Evolutionary conservation across 2,329 filamentous ascomycete genomes (phyloP), one percentile per base, ranked within the genome.

Genomic region (Plectosphaerella plurivora): DNA sequence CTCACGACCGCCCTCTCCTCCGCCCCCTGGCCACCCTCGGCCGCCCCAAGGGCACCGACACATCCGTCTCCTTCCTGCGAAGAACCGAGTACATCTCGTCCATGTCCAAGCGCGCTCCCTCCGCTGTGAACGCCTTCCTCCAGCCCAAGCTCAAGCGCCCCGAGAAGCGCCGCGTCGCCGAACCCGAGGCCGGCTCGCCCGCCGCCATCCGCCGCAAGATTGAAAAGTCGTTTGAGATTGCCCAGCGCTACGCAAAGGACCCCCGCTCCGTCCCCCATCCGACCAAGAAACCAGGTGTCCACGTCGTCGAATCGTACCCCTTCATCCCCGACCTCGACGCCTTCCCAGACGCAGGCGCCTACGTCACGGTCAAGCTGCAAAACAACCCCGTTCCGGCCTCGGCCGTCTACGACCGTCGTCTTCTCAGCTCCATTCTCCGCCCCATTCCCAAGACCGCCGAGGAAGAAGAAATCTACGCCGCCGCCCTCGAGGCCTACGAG

Each of bases 71-170:
- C 57, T 99, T 99, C 80, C 81, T 99, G 60, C 90, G 94, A 53
- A 85, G 93, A 63, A 97, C 94, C 52, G 94, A 99, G 70, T 97
- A 97, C 73, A 97, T 96, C 64, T 89, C 89, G 11, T 82, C 81
- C 4, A 72, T 74, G 20, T 74, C 73, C 6, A 83, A 82, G 63
- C 78, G 79, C 55, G 73, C 74, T 28, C 68, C 79, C 48, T 67
- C 74, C 62, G 64, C 67, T 68, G 24, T 66, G 64, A 51, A 67
- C 61, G 18, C 61, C 57, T 71, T 60, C 44, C 55, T 58, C 16
- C 56, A 59, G 25, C 56, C 68, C 42, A 69, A 68, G 52, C 61
- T 66, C 47, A 65, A 65, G 52, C 58, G 54, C 28, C 47, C 70
- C 24, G 64, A 69, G 52, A 78, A 77, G 60, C 72, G 75, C 20